Evolutionary conservation across 495 filamentous ascomycete species (phyloP), one percentile per base, ranked within the genome.

Genomic region (Venustampulla echinocandica): DNA sequence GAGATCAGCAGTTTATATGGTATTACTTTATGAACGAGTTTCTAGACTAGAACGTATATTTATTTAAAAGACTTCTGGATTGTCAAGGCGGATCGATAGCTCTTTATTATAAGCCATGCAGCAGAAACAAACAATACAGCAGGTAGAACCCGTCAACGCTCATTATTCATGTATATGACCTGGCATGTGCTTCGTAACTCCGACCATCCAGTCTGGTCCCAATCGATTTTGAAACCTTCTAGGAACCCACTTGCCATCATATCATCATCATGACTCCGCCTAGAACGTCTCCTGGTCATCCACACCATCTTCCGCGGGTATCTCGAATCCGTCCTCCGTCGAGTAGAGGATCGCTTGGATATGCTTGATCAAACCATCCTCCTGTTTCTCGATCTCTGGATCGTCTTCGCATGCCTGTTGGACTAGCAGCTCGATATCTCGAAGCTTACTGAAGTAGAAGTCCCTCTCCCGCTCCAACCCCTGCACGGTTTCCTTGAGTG

Each of bases 371-470:
- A 97, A 69, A 6, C 87, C 81, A 37, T 90, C 85, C 51, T 95
- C 90, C 19, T 90, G 84, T 76, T 90, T 84, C 71, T 95, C 92
- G 40, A 97, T 66, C 64, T 90, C 81, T 4, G 90, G 88, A 52
- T 95, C 81, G 32, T 80, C 80, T 57, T 97, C 92, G 56, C 95
- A 85, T 13, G 87, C 87, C 52, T 81, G 80, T 71, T 98, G 92
- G 43, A 98, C 71, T 61, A 98, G 63, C 54, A 98, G 65, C 67
- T 98, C 93, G 54, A 98, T 98, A 60, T 98, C 92, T 56, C 92
- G 80, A 47, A 98, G 69, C 69, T 98, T 98, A 72, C 85, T 89
- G 64, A 98, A 98, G 72, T 98, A 98, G 66, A 98, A 98, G 64
- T 98, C 92, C 42, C 92, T 73, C 70, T 98, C 92, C 60, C 87